Percentiles rank a stretch among this genome's conserved stretches.
These are phyloP conservation scores for Colletotrichum sp. DNA, from an alignment of 2,329 filamentous ascomycete species.

Conservation along the genomic window DNA sequence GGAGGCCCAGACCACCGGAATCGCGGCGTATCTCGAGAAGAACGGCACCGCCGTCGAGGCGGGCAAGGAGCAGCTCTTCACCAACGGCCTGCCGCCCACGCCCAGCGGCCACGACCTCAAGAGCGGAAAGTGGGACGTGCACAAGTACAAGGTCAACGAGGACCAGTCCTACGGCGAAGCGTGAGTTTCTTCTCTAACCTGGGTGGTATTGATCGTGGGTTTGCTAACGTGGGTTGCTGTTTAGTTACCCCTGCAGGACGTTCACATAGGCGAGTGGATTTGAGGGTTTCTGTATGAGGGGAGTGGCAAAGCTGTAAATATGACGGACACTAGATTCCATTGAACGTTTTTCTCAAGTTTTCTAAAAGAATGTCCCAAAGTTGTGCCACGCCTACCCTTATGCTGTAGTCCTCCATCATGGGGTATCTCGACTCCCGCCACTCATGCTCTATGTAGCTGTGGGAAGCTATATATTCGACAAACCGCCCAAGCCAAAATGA, in stretches of 20 bases:
- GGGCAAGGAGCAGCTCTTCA: conserved; percentile 62
- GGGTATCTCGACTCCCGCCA: background rate
- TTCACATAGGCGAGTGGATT: conserved; percentile 53
- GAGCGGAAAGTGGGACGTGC: conserved; percentile 64
- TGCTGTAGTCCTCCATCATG: background rate
- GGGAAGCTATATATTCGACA: background rate
- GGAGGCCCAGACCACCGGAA: conserved; percentile 72
- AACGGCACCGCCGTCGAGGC: conserved; percentile 55
- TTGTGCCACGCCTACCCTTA: background rate
- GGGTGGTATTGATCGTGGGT: background rate
- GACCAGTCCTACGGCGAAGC: conserved; percentile 74
- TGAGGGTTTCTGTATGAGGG: conserved; percentile 27
- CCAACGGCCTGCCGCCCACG: conserved; percentile 83
- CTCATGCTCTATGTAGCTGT: background rate
- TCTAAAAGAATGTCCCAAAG: background rate
- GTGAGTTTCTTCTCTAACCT: conserved; percentile 53
- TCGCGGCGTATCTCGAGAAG: conserved; percentile 77
- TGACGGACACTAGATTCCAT: conserved; percentile 31
- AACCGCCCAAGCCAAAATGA: background rate
- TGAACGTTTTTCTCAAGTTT: conserved; percentile 3
- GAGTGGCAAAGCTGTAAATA: conserved; percentile 30
- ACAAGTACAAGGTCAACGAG: conserved; percentile 68
- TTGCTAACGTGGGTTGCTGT: conserved; percentile 32
- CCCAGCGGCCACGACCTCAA: conserved; percentile 71
- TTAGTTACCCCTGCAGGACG: conserved; percentile 68